These are phyloP conservation scores for Pythium pyrilobum DNA, from an alignment of 352 stramenopile species.

Conservation along the genomic window DNA sequence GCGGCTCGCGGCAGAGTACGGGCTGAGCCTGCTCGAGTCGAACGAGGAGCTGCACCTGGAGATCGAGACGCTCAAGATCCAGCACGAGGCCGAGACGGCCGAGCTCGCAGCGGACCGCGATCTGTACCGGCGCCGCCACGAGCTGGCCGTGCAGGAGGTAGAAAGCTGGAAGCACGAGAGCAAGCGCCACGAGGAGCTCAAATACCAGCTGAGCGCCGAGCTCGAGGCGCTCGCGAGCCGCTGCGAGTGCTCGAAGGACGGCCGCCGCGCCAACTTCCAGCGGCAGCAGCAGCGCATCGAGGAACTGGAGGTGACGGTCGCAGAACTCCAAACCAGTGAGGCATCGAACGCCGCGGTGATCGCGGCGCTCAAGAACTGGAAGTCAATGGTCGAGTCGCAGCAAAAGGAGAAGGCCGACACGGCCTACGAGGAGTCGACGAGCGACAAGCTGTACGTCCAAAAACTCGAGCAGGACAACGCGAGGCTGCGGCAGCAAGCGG, in stretches of 20 bases:
- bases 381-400: constrained; percentile 32
- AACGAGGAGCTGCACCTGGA: constrained; percentile 77
- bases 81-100: constrained; percentile 53
- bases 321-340: constrained; percentile 27
- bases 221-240: constrained; percentile 49
- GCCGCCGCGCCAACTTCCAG: constrained; percentile 4
- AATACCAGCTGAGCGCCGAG: constrained; percentile 41
- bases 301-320: constrained; percentile 31
- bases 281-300: constrained; percentile 33
- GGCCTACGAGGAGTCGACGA: constrained; percentile 25
- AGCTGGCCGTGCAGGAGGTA: constrained; percentile 53
- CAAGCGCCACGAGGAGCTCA: constrained; percentile 54
- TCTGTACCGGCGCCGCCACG: constrained; percentile 49
- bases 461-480: constrained; percentile 40
- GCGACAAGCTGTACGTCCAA: constrained; percentile 32
- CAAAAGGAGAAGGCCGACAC: constrained; percentile 28
- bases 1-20: constrained; percentile 72
- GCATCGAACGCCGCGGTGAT: constrained; percentile 37
- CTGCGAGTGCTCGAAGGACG: constrained; percentile 30
- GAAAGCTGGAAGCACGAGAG: constrained; percentile 70
- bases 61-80: constrained; percentile 64
- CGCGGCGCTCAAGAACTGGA: constrained; percentile 34
- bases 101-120: constrained; percentile 63
- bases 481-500: constrained; percentile 21
- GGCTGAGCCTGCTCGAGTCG: constrained; percentile 58